A percentile compares a stretch with the other conserved stretches of the same genome.
These are phyloP conservation scores for Boletus coccyginus DNA, from an alignment of 768 basidiomycete species.

Conservation along the genomic window DNA sequence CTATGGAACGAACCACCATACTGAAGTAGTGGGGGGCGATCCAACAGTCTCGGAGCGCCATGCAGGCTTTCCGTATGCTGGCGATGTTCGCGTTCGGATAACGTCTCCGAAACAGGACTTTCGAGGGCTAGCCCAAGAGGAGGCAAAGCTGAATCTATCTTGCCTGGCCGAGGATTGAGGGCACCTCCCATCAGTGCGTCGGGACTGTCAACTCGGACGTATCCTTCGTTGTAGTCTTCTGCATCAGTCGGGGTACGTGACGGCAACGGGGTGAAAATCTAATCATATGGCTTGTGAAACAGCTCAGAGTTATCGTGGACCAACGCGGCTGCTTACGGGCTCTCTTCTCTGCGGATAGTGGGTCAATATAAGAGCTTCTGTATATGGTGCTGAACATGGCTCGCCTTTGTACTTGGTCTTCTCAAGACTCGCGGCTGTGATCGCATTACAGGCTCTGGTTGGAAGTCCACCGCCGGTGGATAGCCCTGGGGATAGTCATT, in stretches of 20 bases:
- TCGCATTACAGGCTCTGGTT: constrained; percentile 16
- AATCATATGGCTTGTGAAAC: constrained; percentile 5
- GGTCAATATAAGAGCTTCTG: constrained; percentile 10
- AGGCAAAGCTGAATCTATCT: constrained; percentile 18
- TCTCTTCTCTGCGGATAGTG: constrained; percentile 27
- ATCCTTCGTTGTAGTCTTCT: constrained; percentile 32
- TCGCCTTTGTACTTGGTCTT: constrained; percentile 27
- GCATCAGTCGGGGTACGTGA: constrained; percentile 33
- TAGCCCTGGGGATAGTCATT: constrained; percentile 29
- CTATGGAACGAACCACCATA: constrained; percentile 21
- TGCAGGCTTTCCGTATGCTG: constrained; percentile 17
- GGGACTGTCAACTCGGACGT: constrained; percentile 30
- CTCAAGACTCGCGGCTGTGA: constrained; percentile 26
- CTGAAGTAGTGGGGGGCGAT: constrained; percentile 20
- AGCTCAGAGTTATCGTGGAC: background rate
- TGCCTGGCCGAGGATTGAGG: constrained; percentile 32
- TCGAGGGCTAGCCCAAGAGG: constrained; percentile 21
- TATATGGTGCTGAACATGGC: constrained; percentile 4
- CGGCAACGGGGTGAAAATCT: constrained; percentile 34
- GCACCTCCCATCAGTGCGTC: constrained; percentile 31
- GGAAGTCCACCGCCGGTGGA: constrained; percentile 25
- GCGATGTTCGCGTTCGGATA: constrained; percentile 25
- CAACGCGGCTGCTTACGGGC: constrained; percentile 23
- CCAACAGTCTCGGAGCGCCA: constrained; percentile 21
- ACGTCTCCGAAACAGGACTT: constrained; percentile 18